Evolutionary conservation across 2,329 filamentous ascomycete species (phyloP).

Genomic region (Cladophialophora immunda): DNA sequence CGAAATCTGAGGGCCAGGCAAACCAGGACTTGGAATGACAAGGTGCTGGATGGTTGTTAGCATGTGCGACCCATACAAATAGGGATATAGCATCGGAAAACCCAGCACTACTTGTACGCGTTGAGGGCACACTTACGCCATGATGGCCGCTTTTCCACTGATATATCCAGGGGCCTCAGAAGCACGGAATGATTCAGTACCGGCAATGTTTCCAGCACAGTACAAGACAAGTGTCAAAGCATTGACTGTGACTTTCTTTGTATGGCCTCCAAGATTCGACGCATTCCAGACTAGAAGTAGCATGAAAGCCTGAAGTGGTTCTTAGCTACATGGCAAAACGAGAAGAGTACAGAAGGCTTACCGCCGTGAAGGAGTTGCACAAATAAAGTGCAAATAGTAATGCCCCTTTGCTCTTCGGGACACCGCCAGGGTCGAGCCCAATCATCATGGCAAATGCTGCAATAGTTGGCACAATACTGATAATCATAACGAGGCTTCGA

Average conservation of each 20-base stretch:
- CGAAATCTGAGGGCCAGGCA: conserved; percentile 43
- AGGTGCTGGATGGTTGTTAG: conserved; percentile 43
- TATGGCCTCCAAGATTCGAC: conserved; percentile 58
- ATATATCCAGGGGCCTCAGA: conserved; percentile 53
- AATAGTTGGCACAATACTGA: conserved; percentile 58
- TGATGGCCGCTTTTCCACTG: conserved; percentile 45
- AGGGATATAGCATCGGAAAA: background rate
- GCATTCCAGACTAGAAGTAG: conserved; percentile 59
- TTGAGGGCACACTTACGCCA: background rate
- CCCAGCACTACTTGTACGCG: background rate
- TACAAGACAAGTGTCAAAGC: conserved; percentile 55
- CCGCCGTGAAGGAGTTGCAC: conserved; percentile 54
- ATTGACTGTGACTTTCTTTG: conserved; percentile 56
- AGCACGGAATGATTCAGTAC: conserved; percentile 54
- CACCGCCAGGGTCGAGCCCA: conserved; percentile 41
- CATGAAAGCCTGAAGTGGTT: conserved; percentile 46
- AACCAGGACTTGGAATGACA: conserved; percentile 42
- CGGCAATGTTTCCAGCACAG: conserved; percentile 55
- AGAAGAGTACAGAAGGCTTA: conserved; percentile 1
- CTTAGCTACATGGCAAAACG: background rate
- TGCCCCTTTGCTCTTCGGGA: conserved; percentile 51
- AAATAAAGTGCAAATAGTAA: conserved; percentile 56
- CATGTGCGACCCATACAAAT: conserved; percentile 37
- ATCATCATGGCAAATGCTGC: conserved; percentile 51
- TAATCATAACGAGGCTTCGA: conserved; percentile 54